Evolutionary conservation across 176 grass and related monocot species (phyloP).

Genomic region (Carex kokanica): DNA sequence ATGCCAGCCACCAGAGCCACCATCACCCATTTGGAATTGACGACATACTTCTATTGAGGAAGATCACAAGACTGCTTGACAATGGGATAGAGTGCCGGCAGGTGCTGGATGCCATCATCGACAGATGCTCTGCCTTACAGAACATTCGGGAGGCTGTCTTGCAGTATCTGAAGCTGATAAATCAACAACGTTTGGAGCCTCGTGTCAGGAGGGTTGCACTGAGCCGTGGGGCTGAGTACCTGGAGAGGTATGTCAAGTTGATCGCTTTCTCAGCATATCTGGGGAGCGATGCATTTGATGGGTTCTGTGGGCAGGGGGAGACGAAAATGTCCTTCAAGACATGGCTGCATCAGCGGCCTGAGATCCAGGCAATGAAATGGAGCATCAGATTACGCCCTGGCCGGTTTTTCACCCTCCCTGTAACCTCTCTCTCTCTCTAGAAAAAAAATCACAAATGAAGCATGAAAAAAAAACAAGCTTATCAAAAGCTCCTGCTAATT

Average conservation of each 20-base stretch:
- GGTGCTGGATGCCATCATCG: conserved; percentile 79
- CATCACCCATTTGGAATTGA: conserved; percentile 70
- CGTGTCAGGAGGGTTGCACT: conserved; percentile 92
- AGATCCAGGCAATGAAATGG: conserved; percentile 99
- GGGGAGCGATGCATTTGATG: conserved; percentile 91
- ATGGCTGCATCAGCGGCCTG: conserved; percentile 78
- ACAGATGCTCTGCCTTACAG: conserved; percentile 90
- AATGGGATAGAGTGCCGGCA: conserved; percentile 85
- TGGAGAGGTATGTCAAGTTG: conserved; percentile 96
- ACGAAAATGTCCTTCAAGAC: conserved; percentile 79
- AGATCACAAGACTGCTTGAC: conserved; percentile 91
- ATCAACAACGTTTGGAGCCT: conserved; percentile 84
- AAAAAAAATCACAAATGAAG: neutral
- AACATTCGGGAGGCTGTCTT: conserved; percentile 96
- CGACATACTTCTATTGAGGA: conserved; percentile 86
- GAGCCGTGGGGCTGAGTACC: conserved; percentile 91
- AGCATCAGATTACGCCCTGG: conserved; percentile 94
- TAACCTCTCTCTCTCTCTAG: conserved; percentile 47
- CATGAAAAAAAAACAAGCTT: neutral
- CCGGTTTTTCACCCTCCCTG: conserved; percentile 75
- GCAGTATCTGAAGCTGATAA: conserved; percentile 85
- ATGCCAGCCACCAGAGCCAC: conserved; percentile 37
- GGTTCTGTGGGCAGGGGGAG: conserved; percentile 82
- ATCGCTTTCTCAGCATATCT: conserved; percentile 96
- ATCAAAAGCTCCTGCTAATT: neutral